phyloP scores from a whole-genome alignment of 352 stramenopile genomes.

The Pythium folliculosum region DNA sequence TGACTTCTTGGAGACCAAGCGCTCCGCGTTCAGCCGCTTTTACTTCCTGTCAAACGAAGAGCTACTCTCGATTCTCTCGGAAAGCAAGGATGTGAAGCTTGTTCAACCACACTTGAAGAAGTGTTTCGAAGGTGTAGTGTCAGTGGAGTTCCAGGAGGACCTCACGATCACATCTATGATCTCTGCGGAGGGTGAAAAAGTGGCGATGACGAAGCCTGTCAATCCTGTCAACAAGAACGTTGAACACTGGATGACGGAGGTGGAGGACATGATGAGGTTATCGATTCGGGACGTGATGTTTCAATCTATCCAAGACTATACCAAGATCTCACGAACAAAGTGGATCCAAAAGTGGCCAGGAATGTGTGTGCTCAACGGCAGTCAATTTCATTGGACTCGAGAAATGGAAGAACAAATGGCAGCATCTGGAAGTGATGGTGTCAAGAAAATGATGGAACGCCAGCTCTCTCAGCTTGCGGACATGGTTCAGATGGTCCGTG shows the following conservation, averaged over 20 bases:
- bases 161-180: constrained; percentile 92
- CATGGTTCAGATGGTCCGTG: constrained; percentile 94
- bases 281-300: constrained; percentile 93
- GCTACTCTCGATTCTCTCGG: constrained; percentile 93
- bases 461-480: constrained; percentile 91
- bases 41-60: constrained; percentile 97
- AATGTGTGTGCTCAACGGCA: constrained; percentile 95
- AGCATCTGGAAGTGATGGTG: constrained; percentile 75
- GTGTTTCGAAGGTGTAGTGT: constrained; percentile 95
- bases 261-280: constrained; percentile 92
- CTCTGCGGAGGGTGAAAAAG: constrained; percentile 89
- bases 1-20: constrained; percentile 95
- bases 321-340: constrained; percentile 84
- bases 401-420: constrained; percentile 92
- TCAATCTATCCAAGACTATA: constrained; percentile 91
- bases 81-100: constrained; percentile 95
- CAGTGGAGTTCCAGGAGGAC: constrained; percentile 91
- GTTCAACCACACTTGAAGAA: constrained; percentile 95
- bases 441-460: constrained; percentile 91
- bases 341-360: constrained; percentile 96
- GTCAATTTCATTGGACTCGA: constrained; percentile 94
- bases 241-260: constrained; percentile 95
- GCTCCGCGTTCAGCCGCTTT: constrained; percentile 91
- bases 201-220: constrained; percentile 81
- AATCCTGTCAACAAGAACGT: constrained; percentile 95